Percentiles rank a stretch among this genome's conserved stretches.
Conservation (phyloP, 2,329 filamentous ascomycete genomes). For the Talaromyces sp. region DNA sequence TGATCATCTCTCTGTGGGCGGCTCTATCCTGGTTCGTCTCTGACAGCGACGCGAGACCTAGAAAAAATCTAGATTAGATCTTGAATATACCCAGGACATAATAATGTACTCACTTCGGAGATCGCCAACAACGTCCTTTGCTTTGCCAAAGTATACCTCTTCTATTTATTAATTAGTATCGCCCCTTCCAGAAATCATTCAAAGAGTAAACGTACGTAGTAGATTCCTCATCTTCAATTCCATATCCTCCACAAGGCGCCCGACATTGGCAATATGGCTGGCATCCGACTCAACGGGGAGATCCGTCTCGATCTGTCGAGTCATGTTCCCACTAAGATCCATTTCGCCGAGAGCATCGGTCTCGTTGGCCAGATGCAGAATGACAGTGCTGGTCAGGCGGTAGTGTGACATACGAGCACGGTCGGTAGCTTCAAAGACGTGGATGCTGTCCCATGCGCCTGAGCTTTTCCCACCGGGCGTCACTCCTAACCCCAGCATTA, state of each 20-base stretch:
- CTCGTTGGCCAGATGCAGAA: constrained; percentile 73
- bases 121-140: constrained; percentile 96
- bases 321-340: constrained; percentile 97
- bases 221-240: constrained; percentile 98
- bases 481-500: constrained; percentile 48
- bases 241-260: constrained; percentile 95
- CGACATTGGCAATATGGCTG: constrained; percentile 93
- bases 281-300: constrained; percentile 83
- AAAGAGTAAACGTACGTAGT: constrained; percentile 51
- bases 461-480: constrained; percentile 60
- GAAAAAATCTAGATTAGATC: constrained; percentile 13
- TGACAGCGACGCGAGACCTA: constrained; percentile 68
- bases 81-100: not conserved
- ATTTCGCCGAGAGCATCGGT: constrained; percentile 68
- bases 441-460: constrained; percentile 95
- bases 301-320: constrained; percentile 88
- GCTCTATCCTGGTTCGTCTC: constrained; percentile 78
- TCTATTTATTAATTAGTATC: constrained; percentile 39
- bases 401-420: constrained; percentile 89
- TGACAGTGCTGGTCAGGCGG: constrained; percentile 95
- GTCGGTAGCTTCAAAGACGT: constrained; percentile 96
- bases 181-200: not conserved
- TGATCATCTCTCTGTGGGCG: constrained; percentile 83
- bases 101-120: constrained; percentile 60
- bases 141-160: constrained; percentile 99